These are phyloP conservation scores for Conoideocrella luteorostrata DNA, from an alignment of 2,329 filamentous ascomycete genomes.

Conservation along the genomic window DNA sequence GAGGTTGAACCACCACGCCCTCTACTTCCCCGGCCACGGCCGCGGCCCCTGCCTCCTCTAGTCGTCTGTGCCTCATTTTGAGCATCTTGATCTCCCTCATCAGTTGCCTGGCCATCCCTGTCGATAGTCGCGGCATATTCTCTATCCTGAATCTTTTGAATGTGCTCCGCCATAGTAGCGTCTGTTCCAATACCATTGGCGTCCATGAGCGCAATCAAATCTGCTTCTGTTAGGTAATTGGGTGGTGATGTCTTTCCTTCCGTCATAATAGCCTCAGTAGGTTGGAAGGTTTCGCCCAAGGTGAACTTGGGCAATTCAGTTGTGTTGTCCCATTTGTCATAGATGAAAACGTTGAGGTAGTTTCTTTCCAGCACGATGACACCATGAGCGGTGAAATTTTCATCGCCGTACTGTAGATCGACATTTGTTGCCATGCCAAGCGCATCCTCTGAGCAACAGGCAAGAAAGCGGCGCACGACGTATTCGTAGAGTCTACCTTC, in stretches of 20 bases:
- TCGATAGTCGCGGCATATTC: slow-evolving; percentile 70
- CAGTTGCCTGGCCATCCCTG: slow-evolving; percentile 31
- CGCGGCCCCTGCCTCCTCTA: slow-evolving; percentile 43
- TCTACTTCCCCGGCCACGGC: slow-evolving; percentile 34
- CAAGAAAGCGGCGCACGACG: slow-evolving; percentile 82
- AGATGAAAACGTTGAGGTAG: slow-evolving; percentile 91
- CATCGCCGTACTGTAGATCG: slow-evolving; percentile 75
- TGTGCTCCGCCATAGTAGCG: slow-evolving; percentile 98
- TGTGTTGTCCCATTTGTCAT: slow-evolving; percentile 93
- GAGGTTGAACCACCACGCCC: slow-evolving; percentile 35
- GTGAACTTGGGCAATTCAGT: slow-evolving; percentile 74
- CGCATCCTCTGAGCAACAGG: slow-evolving; percentile 92
- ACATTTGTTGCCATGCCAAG: slow-evolving; percentile 80
- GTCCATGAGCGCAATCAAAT: slow-evolving; percentile 95
- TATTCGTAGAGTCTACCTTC: slow-evolving; percentile 87
- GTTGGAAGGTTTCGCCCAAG: slow-evolving; percentile 75
- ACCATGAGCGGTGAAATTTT: slow-evolving; percentile 75
- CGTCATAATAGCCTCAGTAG: slow-evolving; percentile 79
- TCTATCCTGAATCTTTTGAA: slow-evolving; percentile 86
- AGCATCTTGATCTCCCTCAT: slow-evolving; percentile 33
- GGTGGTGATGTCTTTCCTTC: slow-evolving; percentile 88
- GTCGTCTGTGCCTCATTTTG: slow-evolving; percentile 1
- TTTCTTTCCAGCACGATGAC: slow-evolving; percentile 82
- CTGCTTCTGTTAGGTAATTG: slow-evolving; percentile 85
- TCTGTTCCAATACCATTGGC: slow-evolving; percentile 97